A percentile compares a stretch with the other conserved stretches of the same genome.
These are phyloP conservation scores for Epithele typhae DNA, from an alignment of 768 basidiomycete genomes.

Conservation along the genomic window DNA sequence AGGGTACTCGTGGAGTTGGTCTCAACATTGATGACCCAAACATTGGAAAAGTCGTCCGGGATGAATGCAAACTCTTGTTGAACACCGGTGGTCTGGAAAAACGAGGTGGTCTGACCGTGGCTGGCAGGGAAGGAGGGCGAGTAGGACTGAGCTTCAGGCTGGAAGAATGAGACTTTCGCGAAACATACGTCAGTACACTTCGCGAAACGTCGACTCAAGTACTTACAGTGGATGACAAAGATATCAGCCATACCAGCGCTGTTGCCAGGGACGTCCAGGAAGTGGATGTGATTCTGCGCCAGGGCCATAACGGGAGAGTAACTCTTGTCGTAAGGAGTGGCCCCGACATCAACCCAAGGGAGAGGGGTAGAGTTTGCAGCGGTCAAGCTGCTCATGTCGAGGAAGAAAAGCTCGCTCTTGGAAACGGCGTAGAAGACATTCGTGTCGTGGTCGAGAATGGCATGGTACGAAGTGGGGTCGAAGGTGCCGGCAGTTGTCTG, in stretches of 20 bases:
- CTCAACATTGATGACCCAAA: slow-evolving; percentile 75
- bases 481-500: slow-evolving; percentile 46
- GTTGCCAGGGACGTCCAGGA: slow-evolving; percentile 66
- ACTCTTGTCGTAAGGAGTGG: slow-evolving; percentile 44
- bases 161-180: slow-evolving; percentile 81
- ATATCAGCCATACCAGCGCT: slow-evolving; percentile 70
- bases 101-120: slow-evolving; percentile 65
- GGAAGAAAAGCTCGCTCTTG: slow-evolving; percentile 51
- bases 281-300: slow-evolving; percentile 84
- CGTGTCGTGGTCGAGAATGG: slow-evolving; percentile 92
- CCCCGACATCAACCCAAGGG: slow-evolving; percentile 60
- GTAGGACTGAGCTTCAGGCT: slow-evolving; percentile 62
- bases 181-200: too few relatives aligned
- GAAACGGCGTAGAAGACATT: slow-evolving; percentile 83
- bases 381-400: slow-evolving; percentile 67
- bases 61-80: slow-evolving; percentile 77
- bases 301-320: slow-evolving; percentile 77
- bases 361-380: slow-evolving; percentile 54
- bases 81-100: slow-evolving; percentile 57
- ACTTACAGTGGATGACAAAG: slow-evolving; percentile 86
- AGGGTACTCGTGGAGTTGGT: slow-evolving; percentile 62
- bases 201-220: too few relatives aligned
- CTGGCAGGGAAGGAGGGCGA: slow-evolving; percentile 58
- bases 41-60: slow-evolving; percentile 65
- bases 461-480: slow-evolving; percentile 58